Evolutionary conservation across 2,329 filamentous ascomycete genomes (phyloP), one percentile per base, ranked within the genome.

Genomic region (Neodidymelliopsis sp.): DNA sequence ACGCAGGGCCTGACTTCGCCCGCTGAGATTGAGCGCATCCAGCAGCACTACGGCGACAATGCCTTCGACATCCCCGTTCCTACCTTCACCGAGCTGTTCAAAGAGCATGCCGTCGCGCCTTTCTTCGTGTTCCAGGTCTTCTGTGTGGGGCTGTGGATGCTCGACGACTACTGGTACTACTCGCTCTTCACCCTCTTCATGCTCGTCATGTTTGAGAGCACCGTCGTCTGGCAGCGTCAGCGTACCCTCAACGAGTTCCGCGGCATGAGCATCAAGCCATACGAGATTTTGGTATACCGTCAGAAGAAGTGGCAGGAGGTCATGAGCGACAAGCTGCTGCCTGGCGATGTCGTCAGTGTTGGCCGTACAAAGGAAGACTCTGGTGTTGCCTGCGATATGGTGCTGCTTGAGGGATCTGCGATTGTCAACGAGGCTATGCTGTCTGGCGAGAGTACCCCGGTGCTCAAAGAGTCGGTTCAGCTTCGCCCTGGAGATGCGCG

Each of bases 131-230:
- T 99, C 78, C 94, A 99, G 80, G 82, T 99, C 54, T 99, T 99
- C 79, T 99, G 95, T 65, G 94, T 99, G 49, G 95, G 94, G 12
- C 79, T 99, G 53, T 99, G 94, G 94, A 90, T 97, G 86, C 79
- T 99, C 70, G 94, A 99, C 70, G 95, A 99, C 76, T 99, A 97
- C 77, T 99, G 95, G 94, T 99, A 99, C 80, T 99, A 99, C 78
- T 97, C 94, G 54, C 84, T 99, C 15, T 99, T 99, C 75, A 99
- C 95, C 0, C 86, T 99, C 16, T 92, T 97, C 78, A 99, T 99
- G 95, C 84, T 99, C 46, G 91, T 99, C 60, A 87, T 85, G 50
- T 99, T 99, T 64, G 94, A 99, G 79, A 97, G 92, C 73, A 99
- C 94, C 2, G 95, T 99, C 27, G 95, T 99, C 12, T 99, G 94